Base-by-base conservation (phyloP, 1,284 basidiomycete genomes). In the Boletus semigastroideus region DNA sequence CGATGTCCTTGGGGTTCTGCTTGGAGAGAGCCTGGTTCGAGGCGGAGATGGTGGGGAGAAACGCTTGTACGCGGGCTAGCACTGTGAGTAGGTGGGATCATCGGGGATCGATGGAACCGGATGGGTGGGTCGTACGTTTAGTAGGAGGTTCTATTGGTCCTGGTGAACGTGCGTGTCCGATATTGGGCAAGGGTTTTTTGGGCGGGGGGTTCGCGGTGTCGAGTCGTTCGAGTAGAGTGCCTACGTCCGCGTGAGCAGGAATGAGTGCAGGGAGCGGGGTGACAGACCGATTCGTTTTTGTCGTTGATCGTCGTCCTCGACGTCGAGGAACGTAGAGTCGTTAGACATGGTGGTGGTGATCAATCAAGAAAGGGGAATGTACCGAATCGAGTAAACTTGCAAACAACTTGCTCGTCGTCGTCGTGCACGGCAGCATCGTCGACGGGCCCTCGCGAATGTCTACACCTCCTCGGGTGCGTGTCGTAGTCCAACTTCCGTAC, bases 401-500 rank as follows among this genome's bases (percentile, higher is more conserved):
- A 30, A 39, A 43, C 20, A 37, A 39, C 37, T 14, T 9, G 16
- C 31, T 22, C 22, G 22, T 22, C 22, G 22, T 46, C 44, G 48
- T 37, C 9, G 42, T 30, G 25, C 25, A 42, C 22, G 19, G 20
- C 44, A 47, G 17, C 25, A 25, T n/a, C n/a, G 25, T 30, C 51
- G 34, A 45, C 43, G n/a, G n/a, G n/a, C n/a, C 3, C 22, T 37
- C 19, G 31, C 31, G 31, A 42, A 67, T 71, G 67, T 48, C 62
- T 5, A 50, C 53, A 12, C 58, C 64, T 14, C 58, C 64, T 14
- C 64, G 70, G 41, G 66, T 90, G 30, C 83, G 90, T 49, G 84
- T 92, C 31, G 81, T 92, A 28, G 81, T 92, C 33, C 78, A 87
- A 54, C 71, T 92, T 12, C 89, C 89, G 5, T 85, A 80, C 67